Base-by-base conservation (phyloP, 2,329 filamentous ascomycete genomes). In the Xylariaceae sp. region DNA sequence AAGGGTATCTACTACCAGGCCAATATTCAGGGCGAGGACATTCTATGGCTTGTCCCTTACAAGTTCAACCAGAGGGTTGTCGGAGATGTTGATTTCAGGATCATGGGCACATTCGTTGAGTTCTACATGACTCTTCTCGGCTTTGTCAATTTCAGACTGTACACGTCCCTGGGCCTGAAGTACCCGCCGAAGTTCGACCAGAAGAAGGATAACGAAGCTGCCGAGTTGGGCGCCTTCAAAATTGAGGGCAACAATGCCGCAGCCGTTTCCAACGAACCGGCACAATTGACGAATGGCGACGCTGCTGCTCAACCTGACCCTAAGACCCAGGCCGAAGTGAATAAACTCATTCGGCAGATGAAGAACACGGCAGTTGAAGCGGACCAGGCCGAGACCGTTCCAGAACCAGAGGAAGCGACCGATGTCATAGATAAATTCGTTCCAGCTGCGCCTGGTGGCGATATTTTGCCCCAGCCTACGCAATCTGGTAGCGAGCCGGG, bases 1-100 rank as follows among this genome's bases (percentile, higher is more conserved):
- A 99, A 99, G 80, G 94, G 94, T 59, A 97, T 99, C 67, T 99
- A 99, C 77, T 99, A 97, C 74, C 92, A 97, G 75, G 94, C 92
- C 29, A 96, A 87, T 50, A 95, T 99, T 59, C 90, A 96, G 72
- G 94, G 94, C 47, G 91, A 99, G 75, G 92, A 97, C 67, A 88
- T 99, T 48, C 79, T 97, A 62, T 99, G 94, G 94, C 80, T 99
- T 40, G 92, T 96, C 8, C 94, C 94, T 1, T 99, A 99, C 77
- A 90, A 90, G 72, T 99, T 99, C 74, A 96, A 97, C 68, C 94
- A 99, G 77, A 81, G 89, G 64, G 86, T 96, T 11, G 89, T 94
- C 41, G 89, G 88, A 55, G 94, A 99, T 72, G 88, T 99, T 61
- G 94, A 99, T 72, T 99, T 96, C 76, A 82, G 94, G 67, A 99